phyloP scores from a whole-genome alignment of 1,284 basidiomycete species.

The Marasmius oreades region DNA sequence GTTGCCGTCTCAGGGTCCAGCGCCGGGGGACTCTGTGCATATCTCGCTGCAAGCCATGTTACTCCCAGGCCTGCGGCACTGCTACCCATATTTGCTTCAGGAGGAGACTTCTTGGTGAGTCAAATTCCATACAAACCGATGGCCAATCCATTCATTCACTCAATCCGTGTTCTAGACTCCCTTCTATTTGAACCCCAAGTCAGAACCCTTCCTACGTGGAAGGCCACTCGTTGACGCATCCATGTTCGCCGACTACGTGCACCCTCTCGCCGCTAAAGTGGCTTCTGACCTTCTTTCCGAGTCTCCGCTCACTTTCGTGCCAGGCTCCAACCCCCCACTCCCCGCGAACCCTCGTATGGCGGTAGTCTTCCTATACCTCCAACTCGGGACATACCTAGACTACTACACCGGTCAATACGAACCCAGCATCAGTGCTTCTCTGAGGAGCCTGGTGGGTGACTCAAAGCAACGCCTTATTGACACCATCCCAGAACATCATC shows the following conservation, averaged over 20 bases:
- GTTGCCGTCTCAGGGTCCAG: constrained; percentile 11
- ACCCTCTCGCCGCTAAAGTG: constrained; percentile 30
- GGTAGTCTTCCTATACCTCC: too few relatives aligned
- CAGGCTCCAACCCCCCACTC: constrained; percentile 49
- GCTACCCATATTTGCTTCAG: constrained; percentile 8
- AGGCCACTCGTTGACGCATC: constrained; percentile 35
- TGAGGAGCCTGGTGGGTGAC: too few relatives aligned
- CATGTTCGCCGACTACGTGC: constrained; percentile 31
- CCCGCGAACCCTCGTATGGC: too few relatives aligned
- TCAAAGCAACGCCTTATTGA: too few relatives aligned
- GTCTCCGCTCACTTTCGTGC: constrained; percentile 47
- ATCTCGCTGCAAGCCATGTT: constrained; percentile 11
- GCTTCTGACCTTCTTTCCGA: constrained; percentile 30
- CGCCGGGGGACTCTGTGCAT: constrained; percentile 11
- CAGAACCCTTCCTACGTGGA: constrained; percentile 34
- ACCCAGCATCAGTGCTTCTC: constrained; percentile 52
- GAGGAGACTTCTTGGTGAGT: constrained; percentile 12
- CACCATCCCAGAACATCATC: too few relatives aligned
- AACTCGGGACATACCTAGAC: constrained; percentile 53
- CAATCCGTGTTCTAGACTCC: too few relatives aligned
- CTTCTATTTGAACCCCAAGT: constrained; percentile 34
- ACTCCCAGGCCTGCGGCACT: constrained; percentile 6
- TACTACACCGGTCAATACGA: constrained; percentile 56
- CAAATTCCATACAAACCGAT: neutral
- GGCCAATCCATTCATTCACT: too few relatives aligned